Percentiles rank a stretch among this genome's conserved stretches.
Evolutionary conservation across 176 grass and related monocot genomes (phyloP).

Genomic region (Avena sativa): DNA sequence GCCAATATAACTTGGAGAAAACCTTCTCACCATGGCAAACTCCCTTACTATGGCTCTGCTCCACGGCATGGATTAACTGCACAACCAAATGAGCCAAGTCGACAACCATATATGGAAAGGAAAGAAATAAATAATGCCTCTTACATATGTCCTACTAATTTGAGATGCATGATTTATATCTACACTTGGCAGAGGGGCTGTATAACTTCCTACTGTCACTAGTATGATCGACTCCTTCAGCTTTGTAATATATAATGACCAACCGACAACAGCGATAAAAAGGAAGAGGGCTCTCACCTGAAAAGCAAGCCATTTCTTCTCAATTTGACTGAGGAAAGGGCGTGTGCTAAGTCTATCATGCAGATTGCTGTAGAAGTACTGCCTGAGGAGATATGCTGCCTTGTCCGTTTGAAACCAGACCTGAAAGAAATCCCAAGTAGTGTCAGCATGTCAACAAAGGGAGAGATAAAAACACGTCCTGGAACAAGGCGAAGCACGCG

Average conservation of each 20-base stretch:
- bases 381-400: slow-evolving; percentile 69
- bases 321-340: slow-evolving; percentile 41
- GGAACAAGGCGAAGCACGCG: slow-evolving; percentile 73
- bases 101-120: slow-evolving; percentile 66
- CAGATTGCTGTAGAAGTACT: not conserved
- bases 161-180: slow-evolving; percentile 21
- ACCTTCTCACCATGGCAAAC: too few relatives aligned
- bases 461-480: slow-evolving; percentile 27
- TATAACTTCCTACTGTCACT: slow-evolving; percentile 12
- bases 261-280: not conserved
- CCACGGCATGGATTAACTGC: slow-evolving; percentile 99
- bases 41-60: slow-evolving; percentile 78
- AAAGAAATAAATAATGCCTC: slow-evolving; percentile 32
- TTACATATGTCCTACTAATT: slow-evolving; percentile 28
- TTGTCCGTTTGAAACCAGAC: too few relatives aligned
- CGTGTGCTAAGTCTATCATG: too few relatives aligned
- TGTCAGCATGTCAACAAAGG: too few relatives aligned
- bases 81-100: slow-evolving; percentile 89
- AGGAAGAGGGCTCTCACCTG: slow-evolving; percentile 50
- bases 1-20: too few relatives aligned
- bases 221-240: not conserved
- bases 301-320: slow-evolving; percentile 99
- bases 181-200: not conserved
- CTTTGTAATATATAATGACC: not conserved
- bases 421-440: too few relatives aligned